Conservation (phyloP, 2,329 filamentous ascomycete genomes). For the Penicillium sp. region DNA sequence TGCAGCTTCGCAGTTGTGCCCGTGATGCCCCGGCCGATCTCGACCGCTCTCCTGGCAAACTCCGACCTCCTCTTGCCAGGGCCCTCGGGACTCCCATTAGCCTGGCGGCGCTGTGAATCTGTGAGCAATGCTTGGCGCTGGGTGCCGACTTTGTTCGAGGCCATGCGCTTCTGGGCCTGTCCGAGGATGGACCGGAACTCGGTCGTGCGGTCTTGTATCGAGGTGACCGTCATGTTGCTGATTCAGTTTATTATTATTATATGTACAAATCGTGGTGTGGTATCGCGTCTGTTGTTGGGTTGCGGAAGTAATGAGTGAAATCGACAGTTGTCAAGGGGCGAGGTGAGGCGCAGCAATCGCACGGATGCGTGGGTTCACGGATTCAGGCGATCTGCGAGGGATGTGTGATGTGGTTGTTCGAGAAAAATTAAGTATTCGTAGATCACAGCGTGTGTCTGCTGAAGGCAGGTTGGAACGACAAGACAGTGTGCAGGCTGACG, state of each 20-base stretch:
- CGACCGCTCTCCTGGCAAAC: constrained; percentile 85
- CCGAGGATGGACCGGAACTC: constrained; percentile 91
- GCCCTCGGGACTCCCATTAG: constrained; percentile 59
- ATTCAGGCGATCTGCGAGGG: background rate
- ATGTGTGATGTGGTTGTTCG: background rate
- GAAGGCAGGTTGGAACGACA: background rate
- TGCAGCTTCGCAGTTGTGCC: constrained; percentile 93
- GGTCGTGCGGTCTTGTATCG: constrained; percentile 92
- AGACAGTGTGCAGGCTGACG: background rate
- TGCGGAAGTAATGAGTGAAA: background rate
- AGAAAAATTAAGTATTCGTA: background rate
- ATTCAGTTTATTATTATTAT: background rate
- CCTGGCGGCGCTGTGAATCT: constrained; percentile 58
- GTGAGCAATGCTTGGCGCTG: constrained; percentile 78
- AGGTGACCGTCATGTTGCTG: constrained; percentile 52
- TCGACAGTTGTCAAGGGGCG: background rate
- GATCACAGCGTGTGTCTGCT: background rate
- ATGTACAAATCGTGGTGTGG: background rate
- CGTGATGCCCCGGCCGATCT: constrained; percentile 87
- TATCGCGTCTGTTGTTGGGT: background rate
- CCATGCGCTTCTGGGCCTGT: constrained; percentile 77
- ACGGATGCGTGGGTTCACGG: background rate
- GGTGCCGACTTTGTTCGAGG: constrained; percentile 69
- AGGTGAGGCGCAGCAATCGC: background rate
- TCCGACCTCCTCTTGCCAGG: constrained; percentile 63